Percentiles rank a stretch among this genome's conserved stretches.
Evolutionary conservation across 2,329 filamentous ascomycete genomes (phyloP).

Genomic region (Nannizziopsis barbatae): DNA sequence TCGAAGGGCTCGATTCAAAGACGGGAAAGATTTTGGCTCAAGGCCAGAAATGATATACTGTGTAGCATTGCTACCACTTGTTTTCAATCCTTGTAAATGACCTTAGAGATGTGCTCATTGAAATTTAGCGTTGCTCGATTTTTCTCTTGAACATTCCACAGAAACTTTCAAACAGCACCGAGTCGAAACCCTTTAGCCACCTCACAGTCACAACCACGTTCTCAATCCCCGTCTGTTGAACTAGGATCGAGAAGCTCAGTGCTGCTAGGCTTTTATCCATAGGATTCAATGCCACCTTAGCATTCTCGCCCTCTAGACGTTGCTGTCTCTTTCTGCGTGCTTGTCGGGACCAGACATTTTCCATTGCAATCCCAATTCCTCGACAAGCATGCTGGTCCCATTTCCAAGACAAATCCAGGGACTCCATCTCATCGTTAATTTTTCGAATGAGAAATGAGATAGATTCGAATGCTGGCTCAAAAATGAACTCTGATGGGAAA

Average conservation of each 20-base stretch:
- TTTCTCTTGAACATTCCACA: slow-evolving; percentile 62
- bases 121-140: slow-evolving; percentile 16
- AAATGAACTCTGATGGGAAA: slow-evolving; percentile 41
- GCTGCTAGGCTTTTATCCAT: slow-evolving; percentile 29
- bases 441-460: slow-evolving; percentile 27
- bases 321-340: slow-evolving; percentile 50
- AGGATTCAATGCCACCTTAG: slow-evolving; percentile 17
- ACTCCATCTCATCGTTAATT: slow-evolving; percentile 41
- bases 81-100: no score
- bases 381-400: slow-evolving; percentile 47
- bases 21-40: slow-evolving; percentile 6
- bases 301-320: slow-evolving; percentile 15
- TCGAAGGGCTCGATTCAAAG: slow-evolving; percentile 14
- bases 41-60: background rate
- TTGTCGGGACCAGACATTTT: slow-evolving; percentile 69
- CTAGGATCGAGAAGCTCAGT: slow-evolving; percentile 43
- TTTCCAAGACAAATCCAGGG: slow-evolving; percentile 52
- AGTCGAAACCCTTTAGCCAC: slow-evolving; percentile 67
- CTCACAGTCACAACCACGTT: slow-evolving; percentile 45
- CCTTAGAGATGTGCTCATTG: no score
- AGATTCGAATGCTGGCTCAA: slow-evolving; percentile 24
- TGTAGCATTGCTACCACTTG: background rate
- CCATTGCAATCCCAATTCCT: slow-evolving; percentile 50
- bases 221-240: slow-evolving; percentile 8
- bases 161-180: slow-evolving; percentile 73